A percentile compares a stretch with the other conserved stretches of the same genome.
phyloP scores from a whole-genome alignment of 2,329 filamentous ascomycete species.

The Verticillium nubilum region DNA sequence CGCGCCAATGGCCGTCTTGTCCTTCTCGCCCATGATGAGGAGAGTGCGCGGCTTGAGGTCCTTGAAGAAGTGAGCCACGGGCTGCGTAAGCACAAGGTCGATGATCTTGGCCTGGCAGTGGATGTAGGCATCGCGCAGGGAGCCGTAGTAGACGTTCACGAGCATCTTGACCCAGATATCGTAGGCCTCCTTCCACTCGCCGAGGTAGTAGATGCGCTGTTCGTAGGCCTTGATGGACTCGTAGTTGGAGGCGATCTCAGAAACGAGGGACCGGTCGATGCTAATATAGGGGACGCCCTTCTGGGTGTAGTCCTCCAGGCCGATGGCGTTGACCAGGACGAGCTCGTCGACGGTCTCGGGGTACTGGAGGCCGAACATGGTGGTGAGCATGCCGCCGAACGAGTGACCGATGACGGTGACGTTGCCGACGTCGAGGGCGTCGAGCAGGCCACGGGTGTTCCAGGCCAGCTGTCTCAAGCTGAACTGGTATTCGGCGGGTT shows the following conservation, averaged over 20 bases:
- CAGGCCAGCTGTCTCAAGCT: slow-evolving; percentile 43
- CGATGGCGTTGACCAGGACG: slow-evolving; percentile 44
- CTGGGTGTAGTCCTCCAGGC: slow-evolving; percentile 48
- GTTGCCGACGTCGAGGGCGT: slow-evolving; percentile 56
- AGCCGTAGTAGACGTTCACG: slow-evolving; percentile 42
- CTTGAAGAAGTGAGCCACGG: slow-evolving; percentile 43
- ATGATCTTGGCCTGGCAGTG: slow-evolving; percentile 43
- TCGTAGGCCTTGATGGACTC: slow-evolving; percentile 39
- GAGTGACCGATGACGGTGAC: slow-evolving; percentile 81
- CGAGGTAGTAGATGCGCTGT: slow-evolving; percentile 42
- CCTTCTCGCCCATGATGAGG: slow-evolving; percentile 44
- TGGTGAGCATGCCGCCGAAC: slow-evolving; percentile 77
- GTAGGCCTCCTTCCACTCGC: slow-evolving; percentile 41
- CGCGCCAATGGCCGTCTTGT: slow-evolving; percentile 50
- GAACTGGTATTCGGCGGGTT: slow-evolving; percentile 45
- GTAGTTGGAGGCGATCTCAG: slow-evolving; percentile 35
- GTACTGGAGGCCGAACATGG: slow-evolving; percentile 47
- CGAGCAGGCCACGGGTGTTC: slow-evolving; percentile 44
- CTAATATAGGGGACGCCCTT: slow-evolving; percentile 40
- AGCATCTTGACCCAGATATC: slow-evolving; percentile 52
- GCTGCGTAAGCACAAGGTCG: slow-evolving; percentile 47
- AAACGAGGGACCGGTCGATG: slow-evolving; percentile 31
- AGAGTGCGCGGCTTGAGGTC: slow-evolving; percentile 38
- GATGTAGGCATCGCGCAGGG: slow-evolving; percentile 33
- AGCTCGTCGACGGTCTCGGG: slow-evolving; percentile 34